Conservation (phyloP, 805 yeast species). For the Alloascoidea africana region DNA sequence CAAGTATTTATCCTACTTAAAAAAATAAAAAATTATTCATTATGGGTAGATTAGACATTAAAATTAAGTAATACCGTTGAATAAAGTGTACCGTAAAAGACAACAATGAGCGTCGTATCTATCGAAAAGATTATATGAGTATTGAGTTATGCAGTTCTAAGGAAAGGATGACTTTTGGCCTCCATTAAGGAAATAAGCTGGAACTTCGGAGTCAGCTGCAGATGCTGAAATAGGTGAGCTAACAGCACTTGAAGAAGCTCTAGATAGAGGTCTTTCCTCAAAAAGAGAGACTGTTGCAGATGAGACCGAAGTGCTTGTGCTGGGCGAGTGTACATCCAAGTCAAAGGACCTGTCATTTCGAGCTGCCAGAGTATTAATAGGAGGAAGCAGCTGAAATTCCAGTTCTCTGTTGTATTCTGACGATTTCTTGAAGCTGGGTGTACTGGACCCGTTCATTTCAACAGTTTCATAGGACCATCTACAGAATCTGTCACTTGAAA, state of each 20-base stretch:
- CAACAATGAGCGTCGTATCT: too few species aligned
- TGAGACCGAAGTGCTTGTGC: constrained; percentile 1
- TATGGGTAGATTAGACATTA: too few species aligned
- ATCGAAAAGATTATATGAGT: too few species aligned
- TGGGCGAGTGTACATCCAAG: neutral
- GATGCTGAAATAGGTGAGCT: neutral
- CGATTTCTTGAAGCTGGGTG: neutral
- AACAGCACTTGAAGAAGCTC: neutral
- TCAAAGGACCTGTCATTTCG: neutral
- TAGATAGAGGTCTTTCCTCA: neutral
- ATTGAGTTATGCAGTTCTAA: too few species aligned
- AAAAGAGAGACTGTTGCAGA: neutral
- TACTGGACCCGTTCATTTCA: neutral
- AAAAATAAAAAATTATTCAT: too few species aligned
- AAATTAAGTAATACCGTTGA: too few species aligned
- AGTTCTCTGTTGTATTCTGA: neutral
- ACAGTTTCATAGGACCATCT: constrained; percentile 16
- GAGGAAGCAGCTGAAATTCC: constrained; percentile 1
- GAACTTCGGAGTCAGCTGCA: neutral
- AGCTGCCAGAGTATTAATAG: constrained; percentile 1
- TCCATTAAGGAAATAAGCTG: neutral
- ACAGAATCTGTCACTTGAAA: constrained; percentile 55
- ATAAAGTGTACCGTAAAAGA: too few species aligned
- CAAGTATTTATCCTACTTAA: too few species aligned
- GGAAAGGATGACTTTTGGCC: too few species aligned